Base-by-base conservation (phyloP, 1,139 yeast species). In the Maudiozyma humilis region DNA sequence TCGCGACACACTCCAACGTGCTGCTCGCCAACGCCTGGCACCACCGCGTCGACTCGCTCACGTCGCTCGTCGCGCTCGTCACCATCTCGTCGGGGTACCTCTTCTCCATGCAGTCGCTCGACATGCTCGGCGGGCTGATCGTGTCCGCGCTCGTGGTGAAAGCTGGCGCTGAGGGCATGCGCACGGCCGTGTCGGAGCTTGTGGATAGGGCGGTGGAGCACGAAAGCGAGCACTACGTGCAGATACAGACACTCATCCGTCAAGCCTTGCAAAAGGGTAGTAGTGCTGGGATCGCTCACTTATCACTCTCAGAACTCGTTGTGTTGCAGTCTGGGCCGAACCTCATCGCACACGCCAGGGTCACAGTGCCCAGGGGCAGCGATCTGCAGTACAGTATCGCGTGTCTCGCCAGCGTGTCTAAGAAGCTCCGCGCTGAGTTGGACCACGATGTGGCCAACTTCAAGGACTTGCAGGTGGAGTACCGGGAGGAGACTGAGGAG, bases 21-120 rank as follows among this genome's bases (percentile, higher is more conserved):
- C 72, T 91, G 45, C 81, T 86, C 41, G 98, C 98, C 5, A 91
- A 91, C 59, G 98, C 98, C 2, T 91, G 97, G 96, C 98, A 91
- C 62, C 98, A 91, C 60, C 74, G 98, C 51, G 89, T 89, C 13
- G 98, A 91, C 61, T 83, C 95, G 1, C 65, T 91, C 53, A 93
- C 97, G 0, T 88, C 96, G 0, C 72, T 84, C 34, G 97, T 91
- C n/a, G 96, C 97, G 0, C 75, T 89, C 25, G 74, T 79, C 3
- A 87, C 97, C 0, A 93, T 91, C 41, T 77, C 94, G 0, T 81
- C 91, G 1, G 95, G 96, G 16, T 82, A 83, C 51, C 66, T 86
- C 48, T 75, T 87, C 51, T 76, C 80, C 50, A 73, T 87, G 39
- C 79, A 78, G 38, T 88, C 96, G 82, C 68, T 91, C 44, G 98